Evolutionary conservation across 805 yeast species (phyloP).

Genomic region (Metschnikowia lachancei): DNA sequence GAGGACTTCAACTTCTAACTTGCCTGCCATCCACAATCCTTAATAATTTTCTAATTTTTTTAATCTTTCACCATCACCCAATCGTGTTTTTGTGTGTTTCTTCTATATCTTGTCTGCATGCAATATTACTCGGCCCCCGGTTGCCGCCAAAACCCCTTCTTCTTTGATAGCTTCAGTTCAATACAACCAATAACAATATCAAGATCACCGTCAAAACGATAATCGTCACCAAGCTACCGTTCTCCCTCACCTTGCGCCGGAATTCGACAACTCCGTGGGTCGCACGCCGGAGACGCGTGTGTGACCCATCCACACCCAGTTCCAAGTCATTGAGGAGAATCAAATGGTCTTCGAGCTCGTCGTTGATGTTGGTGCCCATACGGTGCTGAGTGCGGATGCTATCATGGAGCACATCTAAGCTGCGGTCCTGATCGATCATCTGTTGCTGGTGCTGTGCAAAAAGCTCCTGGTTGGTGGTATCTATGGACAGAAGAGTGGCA

Average conservation of each 20-base stretch:
- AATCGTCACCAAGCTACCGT: constrained; percentile 44
- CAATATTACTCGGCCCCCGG: not conserved
- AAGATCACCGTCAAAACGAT: constrained; percentile 40
- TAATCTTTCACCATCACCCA: no score
- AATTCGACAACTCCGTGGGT: constrained; percentile 30
- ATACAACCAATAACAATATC: constrained; percentile 39
- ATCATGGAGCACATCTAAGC: constrained; percentile 33
- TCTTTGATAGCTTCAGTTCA: constrained; percentile 23
- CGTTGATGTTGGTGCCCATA: constrained; percentile 40
- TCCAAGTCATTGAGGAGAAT: constrained; percentile 42
- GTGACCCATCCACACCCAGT: constrained; percentile 38
- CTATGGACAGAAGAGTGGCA: constrained; percentile 24
- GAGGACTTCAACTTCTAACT: constrained; percentile 42
- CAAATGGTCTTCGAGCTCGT: constrained; percentile 42
- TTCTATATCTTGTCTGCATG: constrained; percentile 4
- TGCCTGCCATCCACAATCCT: not conserved
- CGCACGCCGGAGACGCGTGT: constrained; percentile 32
- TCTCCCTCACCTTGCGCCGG: constrained; percentile 35
- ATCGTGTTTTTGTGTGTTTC: not conserved
- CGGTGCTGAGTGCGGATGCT: constrained; percentile 36
- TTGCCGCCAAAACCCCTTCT: not conserved
- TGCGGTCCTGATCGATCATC: constrained; percentile 37
- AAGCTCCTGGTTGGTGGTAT: constrained; percentile 36
- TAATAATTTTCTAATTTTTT: not conserved
- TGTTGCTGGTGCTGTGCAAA: constrained; percentile 45